These are phyloP conservation scores for Eucalyptus coolabah DNA, from an alignment of 345 rosid genomes.

Conservation along the genomic window DNA sequence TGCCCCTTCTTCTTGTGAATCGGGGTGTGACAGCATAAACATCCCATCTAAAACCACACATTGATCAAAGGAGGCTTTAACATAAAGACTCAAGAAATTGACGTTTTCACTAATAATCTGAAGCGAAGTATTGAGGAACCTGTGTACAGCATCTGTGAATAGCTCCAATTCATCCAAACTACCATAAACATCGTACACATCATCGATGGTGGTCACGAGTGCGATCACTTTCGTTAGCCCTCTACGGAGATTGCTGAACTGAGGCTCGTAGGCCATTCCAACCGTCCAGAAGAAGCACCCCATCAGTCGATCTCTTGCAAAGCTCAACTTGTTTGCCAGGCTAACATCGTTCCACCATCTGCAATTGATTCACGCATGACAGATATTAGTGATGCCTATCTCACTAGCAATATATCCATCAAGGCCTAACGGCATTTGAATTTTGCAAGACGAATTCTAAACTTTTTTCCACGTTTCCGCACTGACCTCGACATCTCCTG, in stretches of 20 bases:
- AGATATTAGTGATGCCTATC: not conserved
- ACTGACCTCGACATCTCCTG: not conserved
- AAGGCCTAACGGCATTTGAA: not conserved
- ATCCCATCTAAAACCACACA: slow-evolving; percentile 24
- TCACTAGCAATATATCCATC: not conserved
- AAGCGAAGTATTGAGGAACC: not conserved
- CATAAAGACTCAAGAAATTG: not conserved
- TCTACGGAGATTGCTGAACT: slow-evolving; percentile 3
- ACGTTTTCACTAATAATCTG: not conserved
- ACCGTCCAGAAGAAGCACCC: slow-evolving; percentile 31
- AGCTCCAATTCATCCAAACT: slow-evolving; percentile 17
- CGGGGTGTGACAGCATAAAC: too few species aligned
- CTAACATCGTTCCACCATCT: slow-evolving; percentile 28
- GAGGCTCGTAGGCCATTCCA: slow-evolving; percentile 15
- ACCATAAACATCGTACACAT: slow-evolving; percentile 29
- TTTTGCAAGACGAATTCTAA: not conserved
- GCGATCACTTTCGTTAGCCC: slow-evolving; percentile 17
- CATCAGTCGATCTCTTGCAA: slow-evolving; percentile 32
- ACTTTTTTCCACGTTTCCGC: not conserved
- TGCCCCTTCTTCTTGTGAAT: too few species aligned
- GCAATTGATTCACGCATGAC: not conserved
- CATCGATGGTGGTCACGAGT: slow-evolving; percentile 21
- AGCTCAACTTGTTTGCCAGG: slow-evolving; percentile 8
- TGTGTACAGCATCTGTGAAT: slow-evolving; percentile 20
- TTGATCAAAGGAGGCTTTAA: not conserved